Percentiles rank a stretch among this genome's conserved stretches.
phyloP scores from a whole-genome alignment of 2,329 filamentous ascomycete species.

The Lachnellula suecica region DNA sequence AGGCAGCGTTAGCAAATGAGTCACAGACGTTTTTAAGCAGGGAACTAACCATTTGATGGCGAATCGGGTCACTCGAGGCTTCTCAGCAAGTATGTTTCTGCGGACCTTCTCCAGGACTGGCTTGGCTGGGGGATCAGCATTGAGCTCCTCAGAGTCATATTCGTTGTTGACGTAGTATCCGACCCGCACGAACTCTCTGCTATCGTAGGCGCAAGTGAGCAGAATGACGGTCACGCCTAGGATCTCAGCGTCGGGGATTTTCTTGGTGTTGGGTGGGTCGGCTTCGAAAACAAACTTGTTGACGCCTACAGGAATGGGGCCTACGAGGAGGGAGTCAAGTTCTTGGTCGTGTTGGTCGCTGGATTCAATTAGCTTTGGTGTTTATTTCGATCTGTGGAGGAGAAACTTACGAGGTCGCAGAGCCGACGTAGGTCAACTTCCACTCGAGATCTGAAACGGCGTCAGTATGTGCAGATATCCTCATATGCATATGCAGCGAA shows the following conservation, averaged over 20 bases:
- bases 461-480: constrained; percentile 9
- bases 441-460: constrained; percentile 80
- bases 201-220: constrained; percentile 93
- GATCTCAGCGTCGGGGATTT: constrained; percentile 93
- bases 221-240: constrained; percentile 96
- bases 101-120: constrained; percentile 89
- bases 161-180: constrained; percentile 99
- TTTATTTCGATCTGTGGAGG: constrained; percentile 3
- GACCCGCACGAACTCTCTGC: constrained; percentile 93
- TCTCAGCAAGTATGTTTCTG: constrained; percentile 92
- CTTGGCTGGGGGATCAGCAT: constrained; percentile 85
- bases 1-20: constrained; percentile 25
- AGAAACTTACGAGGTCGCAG: constrained; percentile 82
- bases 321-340: constrained; percentile 93
- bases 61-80: constrained; percentile 95
- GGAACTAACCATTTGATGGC: constrained; percentile 90
- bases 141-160: constrained; percentile 89
- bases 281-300: constrained; percentile 99
- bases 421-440: constrained; percentile 99
- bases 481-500: constrained; percentile 4
- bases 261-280: constrained; percentile 83
- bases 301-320: constrained; percentile 93
- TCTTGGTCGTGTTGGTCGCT: constrained; percentile 86
- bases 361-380: constrained; percentile 1
- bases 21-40: background rate